Evolutionary conservation across 345 rosid genomes (phyloP), one percentile per base, ranked within the genome.

Genomic region (Rhizophora apiculata): DNA sequence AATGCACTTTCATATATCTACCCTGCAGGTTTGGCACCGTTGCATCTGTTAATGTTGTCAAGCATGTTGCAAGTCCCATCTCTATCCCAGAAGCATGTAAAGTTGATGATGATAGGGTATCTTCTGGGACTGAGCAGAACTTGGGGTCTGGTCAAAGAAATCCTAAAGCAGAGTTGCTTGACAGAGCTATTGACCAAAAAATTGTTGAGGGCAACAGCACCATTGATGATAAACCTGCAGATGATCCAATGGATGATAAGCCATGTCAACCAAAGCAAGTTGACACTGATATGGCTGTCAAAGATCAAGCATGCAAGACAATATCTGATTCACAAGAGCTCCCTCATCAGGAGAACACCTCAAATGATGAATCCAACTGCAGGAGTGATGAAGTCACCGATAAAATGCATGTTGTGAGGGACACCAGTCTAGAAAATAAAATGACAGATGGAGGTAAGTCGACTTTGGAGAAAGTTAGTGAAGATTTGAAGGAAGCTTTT

Each of bases 11-110:
- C 55, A 21, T 32, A 57, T 58, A 36, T 31, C 29, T 46, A 8
- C 77, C 73, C 77, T 85, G 86, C 91, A 95, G 99, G 89, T 92
- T 92, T 87, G 99, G 99, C 68, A 64, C 81, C 52, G 87, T 95
- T 22, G 90, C 82, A 80, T 88, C 96, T 34, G 69, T 90, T 64
- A 89, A 90, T 78, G 71, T 90, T 52, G 82, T 87, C 78, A 84
- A 78, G 84, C 72, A 69, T 39, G 70, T 58, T 67, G 64, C 69
- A 32, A 39, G 43, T 75, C 65, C 79, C 51, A 39, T 26, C 48
- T 10, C 77, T 9, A 55, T 62, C 51, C 39, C 69, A 6, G 76
- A 75, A 53, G 66, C 65, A 61, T 68, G 74, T 62, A 76, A 74
- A 63, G 63, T 53, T 29, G 46, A 65, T 68, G 73, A 75, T 32